Conservation (phyloP, 202 grass and related monocot genomes). For the Panicum virgatum region DNA sequence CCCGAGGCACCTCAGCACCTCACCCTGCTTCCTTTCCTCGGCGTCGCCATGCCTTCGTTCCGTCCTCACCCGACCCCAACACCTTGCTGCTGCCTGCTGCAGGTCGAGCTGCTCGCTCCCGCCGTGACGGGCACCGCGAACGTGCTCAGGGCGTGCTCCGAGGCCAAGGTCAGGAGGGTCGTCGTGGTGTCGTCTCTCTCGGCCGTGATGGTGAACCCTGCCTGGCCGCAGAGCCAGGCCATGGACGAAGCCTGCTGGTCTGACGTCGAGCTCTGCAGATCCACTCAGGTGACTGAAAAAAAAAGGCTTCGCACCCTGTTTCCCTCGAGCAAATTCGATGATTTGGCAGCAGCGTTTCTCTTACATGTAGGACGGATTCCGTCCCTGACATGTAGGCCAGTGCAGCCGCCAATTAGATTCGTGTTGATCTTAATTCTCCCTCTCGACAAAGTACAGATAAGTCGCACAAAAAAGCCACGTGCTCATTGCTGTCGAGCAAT, state of each 20-base stretch:
- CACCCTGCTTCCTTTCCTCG: neutral
- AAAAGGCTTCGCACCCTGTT: neutral
- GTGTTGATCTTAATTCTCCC: neutral
- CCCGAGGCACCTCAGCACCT: conserved; percentile 48
- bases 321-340: neutral
- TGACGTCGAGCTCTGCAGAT: conserved; percentile 56
- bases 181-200: conserved; percentile 59
- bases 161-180: conserved; percentile 60
- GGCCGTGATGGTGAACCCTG: conserved; percentile 42
- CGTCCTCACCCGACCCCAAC: neutral
- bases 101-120: conserved; percentile 54
- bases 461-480: neutral
- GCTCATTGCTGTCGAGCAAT: neutral
- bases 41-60: neutral
- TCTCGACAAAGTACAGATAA: neutral
- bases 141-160: conserved; percentile 58
- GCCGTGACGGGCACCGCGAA: conserved; percentile 66
- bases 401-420: neutral
- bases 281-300: conserved; percentile 46
- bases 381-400: neutral
- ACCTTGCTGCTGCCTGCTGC: neutral
- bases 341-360: neutral
- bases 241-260: conserved; percentile 77
- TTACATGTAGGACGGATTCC: neutral
- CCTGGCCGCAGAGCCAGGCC: conserved; percentile 37